Evolutionary conservation across 352 stramenopile genomes (phyloP).

Genomic region (Pythium guiyangense): DNA sequence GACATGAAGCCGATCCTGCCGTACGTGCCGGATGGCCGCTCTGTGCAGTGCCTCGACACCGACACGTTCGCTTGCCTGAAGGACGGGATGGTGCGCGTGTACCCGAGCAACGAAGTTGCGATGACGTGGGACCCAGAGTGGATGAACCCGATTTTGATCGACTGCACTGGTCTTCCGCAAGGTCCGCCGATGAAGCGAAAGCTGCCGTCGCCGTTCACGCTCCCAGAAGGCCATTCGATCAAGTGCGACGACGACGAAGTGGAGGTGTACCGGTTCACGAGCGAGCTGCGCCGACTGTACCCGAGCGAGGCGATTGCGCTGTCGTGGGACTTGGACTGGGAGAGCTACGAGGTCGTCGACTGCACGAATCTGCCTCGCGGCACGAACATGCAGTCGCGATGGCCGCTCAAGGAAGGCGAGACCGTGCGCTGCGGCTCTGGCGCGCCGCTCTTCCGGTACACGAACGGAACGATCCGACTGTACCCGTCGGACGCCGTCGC

Average conservation of each 20-base stretch:
- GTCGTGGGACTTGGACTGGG: slow-evolving; percentile 23
- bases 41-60: slow-evolving; percentile 8
- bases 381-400: background rate
- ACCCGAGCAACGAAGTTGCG: slow-evolving; percentile 11
- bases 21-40: slow-evolving; percentile 11
- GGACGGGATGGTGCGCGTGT: slow-evolving; percentile 8
- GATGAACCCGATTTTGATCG: slow-evolving; percentile 3
- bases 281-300: slow-evolving; percentile 14
- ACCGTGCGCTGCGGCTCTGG: slow-evolving; percentile 2
- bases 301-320: slow-evolving; percentile 12
- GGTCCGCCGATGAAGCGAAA: slow-evolving; percentile 4
- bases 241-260: slow-evolving; percentile 13
- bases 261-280: slow-evolving; percentile 15
- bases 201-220: background rate
- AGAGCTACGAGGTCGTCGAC: slow-evolving; percentile 8
- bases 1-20: slow-evolving; percentile 18
- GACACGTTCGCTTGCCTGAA: slow-evolving; percentile 7
- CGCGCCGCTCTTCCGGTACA: slow-evolving; percentile 7
- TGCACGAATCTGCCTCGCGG: slow-evolving; percentile 1
- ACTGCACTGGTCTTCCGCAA: background rate
- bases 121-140: slow-evolving; percentile 21
- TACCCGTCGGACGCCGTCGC: slow-evolving; percentile 12
- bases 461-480: slow-evolving; percentile 6
- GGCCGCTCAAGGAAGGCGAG: slow-evolving; percentile 1
- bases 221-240: slow-evolving; percentile 9